Percentiles rank a stretch among this genome's conserved stretches.
phyloP scores from a whole-genome alignment of 176 grass and related monocot genomes.

The Thinopyrum elongatum region DNA sequence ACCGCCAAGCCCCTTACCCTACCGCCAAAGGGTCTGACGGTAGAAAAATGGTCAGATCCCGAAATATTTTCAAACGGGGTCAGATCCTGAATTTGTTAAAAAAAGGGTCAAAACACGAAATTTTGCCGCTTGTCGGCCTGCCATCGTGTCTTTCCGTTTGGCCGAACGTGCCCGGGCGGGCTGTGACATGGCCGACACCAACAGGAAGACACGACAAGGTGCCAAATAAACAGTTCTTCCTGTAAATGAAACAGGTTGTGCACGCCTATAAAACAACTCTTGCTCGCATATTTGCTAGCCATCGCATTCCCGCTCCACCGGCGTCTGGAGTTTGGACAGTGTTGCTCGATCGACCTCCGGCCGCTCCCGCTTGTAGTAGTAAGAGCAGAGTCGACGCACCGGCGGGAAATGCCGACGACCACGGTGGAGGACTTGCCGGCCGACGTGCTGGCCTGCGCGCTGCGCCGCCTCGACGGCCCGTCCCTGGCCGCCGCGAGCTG shows the following conservation, averaged over 20 bases:
- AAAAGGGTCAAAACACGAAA: too few species aligned
- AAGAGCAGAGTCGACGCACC: neutral
- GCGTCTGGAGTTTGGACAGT: neutral
- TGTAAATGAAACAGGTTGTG: neutral
- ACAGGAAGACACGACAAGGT: neutral
- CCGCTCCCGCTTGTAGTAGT: neutral
- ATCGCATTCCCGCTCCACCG: neutral
- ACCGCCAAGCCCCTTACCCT: too few species aligned
- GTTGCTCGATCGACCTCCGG: neutral
- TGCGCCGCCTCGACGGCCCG: conserved; percentile 52
- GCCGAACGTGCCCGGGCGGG: neutral
- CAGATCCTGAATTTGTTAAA: too few species aligned
- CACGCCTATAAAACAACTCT: neutral
- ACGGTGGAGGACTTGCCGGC: conserved; percentile 52
- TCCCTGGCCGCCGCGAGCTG: conserved; percentile 53
- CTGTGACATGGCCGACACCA: neutral
- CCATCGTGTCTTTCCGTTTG: neutral
- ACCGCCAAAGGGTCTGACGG: too few species aligned
- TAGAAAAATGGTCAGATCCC: too few species aligned
- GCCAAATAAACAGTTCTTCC: neutral
- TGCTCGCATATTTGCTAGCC: neutral
- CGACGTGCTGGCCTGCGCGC: conserved; percentile 47
- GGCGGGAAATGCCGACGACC: neutral
- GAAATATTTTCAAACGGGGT: too few species aligned
- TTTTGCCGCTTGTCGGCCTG: too few species aligned